Conservation (phyloP, 768 basidiomycete genomes). For the Neoboletus magnificus region DNA sequence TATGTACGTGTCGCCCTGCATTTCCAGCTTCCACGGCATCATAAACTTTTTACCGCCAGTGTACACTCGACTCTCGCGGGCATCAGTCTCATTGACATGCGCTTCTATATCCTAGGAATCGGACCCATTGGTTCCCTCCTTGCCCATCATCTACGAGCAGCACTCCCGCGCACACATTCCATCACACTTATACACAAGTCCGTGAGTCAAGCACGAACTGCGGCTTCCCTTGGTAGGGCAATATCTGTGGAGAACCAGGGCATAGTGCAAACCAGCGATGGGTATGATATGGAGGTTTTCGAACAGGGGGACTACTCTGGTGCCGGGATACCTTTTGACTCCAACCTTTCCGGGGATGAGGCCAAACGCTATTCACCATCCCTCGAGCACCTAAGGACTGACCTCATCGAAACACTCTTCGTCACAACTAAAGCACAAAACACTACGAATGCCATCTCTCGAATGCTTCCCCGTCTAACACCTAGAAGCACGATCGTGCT, state of each 20-base stretch:
- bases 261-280: slow-evolving; percentile 37
- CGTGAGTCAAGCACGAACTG: slow-evolving; percentile 34
- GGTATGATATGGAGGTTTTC: slow-evolving; percentile 53
- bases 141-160: slow-evolving; percentile 70
- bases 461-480: slow-evolving; percentile 61
- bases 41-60: background rate
- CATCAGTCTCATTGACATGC: slow-evolving; percentile 37
- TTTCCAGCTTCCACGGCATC: background rate
- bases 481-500: slow-evolving; percentile 79
- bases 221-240: slow-evolving; percentile 31
- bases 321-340: slow-evolving; percentile 17
- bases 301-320: slow-evolving; percentile 25
- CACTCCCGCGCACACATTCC: slow-evolving; percentile 47
- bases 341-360: slow-evolving; percentile 10
- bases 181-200: slow-evolving; percentile 72
- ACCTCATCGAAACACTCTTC: slow-evolving; percentile 70
- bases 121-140: slow-evolving; percentile 83
- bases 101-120: slow-evolving; percentile 72
- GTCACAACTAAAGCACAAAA: slow-evolving; percentile 77
- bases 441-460: slow-evolving; percentile 54
- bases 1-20: background rate
- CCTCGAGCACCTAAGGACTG: slow-evolving; percentile 15
- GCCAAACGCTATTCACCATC: slow-evolving; percentile 15
- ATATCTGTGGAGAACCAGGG: slow-evolving; percentile 54
- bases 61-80: background rate